Conservation (phyloP, 768 basidiomycete genomes). For the Hygrophorus russula region DNA sequence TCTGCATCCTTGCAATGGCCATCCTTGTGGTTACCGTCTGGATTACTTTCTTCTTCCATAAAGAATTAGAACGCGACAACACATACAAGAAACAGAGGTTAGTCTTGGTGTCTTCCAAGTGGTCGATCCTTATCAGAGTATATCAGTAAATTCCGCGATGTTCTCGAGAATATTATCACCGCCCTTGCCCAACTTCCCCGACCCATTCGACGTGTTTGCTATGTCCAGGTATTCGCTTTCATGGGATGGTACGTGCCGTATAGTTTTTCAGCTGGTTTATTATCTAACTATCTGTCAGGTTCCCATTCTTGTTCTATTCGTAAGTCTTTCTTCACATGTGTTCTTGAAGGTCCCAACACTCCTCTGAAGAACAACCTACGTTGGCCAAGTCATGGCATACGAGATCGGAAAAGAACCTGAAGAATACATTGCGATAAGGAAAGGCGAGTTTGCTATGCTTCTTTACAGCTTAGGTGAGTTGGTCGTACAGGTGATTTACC, state of each 20-base stretch:
- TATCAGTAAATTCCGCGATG: constrained; percentile 49
- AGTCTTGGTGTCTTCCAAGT: constrained; percentile 1
- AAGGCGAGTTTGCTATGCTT: constrained; percentile 82
- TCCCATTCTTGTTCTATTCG: constrained; percentile 93
- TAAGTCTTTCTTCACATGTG: constrained; percentile 21
- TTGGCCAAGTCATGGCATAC: constrained; percentile 89
- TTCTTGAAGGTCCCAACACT: background rate
- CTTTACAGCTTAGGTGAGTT: constrained; percentile 77
- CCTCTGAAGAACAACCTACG: constrained; percentile 70
- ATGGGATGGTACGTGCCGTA: constrained; percentile 72
- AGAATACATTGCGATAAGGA: constrained; percentile 71
- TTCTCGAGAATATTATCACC: constrained; percentile 67
- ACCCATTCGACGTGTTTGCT: constrained; percentile 81
- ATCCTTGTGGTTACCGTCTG: constrained; percentile 74
- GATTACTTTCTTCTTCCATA: constrained; percentile 80
- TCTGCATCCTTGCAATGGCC: constrained; percentile 77
- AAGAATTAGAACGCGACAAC: constrained; percentile 60
- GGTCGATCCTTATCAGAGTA: background rate
- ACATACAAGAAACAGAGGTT: constrained; percentile 29
- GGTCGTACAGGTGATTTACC: background rate
- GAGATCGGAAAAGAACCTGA: constrained; percentile 68
- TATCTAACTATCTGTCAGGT: constrained; percentile 35
- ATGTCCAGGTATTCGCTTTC: constrained; percentile 90
- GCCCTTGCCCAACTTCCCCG: constrained; percentile 70
- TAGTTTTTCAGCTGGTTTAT: background rate